A percentile compares a stretch with the other conserved stretches of the same genome.
phyloP scores from a whole-genome alignment of 2,329 filamentous ascomycete genomes.

The Thielaviopsis punctulata region DNA sequence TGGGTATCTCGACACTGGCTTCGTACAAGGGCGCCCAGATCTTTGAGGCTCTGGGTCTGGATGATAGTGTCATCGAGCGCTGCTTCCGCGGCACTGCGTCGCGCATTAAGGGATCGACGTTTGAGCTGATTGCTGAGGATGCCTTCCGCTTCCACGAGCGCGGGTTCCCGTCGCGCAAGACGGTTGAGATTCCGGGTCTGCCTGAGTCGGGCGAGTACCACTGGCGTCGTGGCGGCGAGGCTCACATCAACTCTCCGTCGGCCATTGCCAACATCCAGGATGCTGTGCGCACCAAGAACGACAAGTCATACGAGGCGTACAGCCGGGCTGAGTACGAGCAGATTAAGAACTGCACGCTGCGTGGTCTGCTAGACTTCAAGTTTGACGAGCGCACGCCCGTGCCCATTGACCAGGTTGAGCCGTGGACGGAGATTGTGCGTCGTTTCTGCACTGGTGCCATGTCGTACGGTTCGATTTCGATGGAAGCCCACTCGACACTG shows the following conservation, averaged over 20 bases:
- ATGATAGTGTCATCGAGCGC: constrained; percentile 79
- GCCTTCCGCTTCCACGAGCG: constrained; percentile 89
- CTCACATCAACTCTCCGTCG: constrained; percentile 85
- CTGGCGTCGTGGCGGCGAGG: constrained; percentile 91
- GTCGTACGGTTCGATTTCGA: constrained; percentile 97
- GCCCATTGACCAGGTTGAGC: constrained; percentile 90
- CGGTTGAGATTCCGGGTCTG: constrained; percentile 60
- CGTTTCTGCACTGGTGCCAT: constrained; percentile 95
- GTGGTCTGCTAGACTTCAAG: constrained; percentile 88
- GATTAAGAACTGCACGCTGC: constrained; percentile 89
- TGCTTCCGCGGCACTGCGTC: constrained; percentile 92
- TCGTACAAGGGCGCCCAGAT: constrained; percentile 98
- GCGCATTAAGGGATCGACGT: constrained; percentile 85
- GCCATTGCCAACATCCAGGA: constrained; percentile 96
- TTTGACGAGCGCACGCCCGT: constrained; percentile 75
- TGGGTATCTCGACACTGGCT: constrained; percentile 93
- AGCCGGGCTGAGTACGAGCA: constrained; percentile 85
- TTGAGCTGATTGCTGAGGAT: constrained; percentile 84
- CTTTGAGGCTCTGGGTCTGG: constrained; percentile 86
- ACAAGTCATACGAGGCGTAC: constrained; percentile 96
- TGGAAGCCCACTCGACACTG: constrained; percentile 93
- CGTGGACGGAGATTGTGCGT: constrained; percentile 94
- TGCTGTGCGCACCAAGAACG: constrained; percentile 89
- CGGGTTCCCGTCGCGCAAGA: constrained; percentile 68
- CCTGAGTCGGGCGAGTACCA: constrained; percentile 93